Evolutionary conservation across 495 filamentous ascomycete genomes (phyloP), one percentile per base, ranked within the genome.

Genomic region (Zalerion maritima): DNA sequence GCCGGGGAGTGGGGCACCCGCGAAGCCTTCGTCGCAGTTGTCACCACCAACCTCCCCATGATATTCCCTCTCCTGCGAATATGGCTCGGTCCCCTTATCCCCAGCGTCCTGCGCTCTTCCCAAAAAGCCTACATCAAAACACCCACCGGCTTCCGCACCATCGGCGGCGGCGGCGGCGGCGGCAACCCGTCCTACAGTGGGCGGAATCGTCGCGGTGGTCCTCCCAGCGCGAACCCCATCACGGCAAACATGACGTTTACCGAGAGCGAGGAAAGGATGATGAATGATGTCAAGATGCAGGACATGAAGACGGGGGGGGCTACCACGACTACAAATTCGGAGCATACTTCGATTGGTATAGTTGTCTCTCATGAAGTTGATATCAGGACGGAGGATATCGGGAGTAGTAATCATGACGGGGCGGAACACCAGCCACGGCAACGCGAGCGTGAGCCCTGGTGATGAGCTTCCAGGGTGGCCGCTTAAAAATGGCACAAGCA

Each of bases 1-100:
- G 58, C 60, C 8, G 56, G 57, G 14, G 53, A 52, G 22, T 69
- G 63, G 65, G 60, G 60, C 6, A 62, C 60, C 1, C 55, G 65
- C 4, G 65, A 67, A 31, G 57, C 62, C 13, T 67, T 69, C 29
- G 63, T 64, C 24, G 54, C 62, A 8, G 58, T 66, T 4, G 37
- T 67, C 11, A 67, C 57, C 1, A 64, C 58, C 24, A 67, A 67
- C 38, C 50, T 69, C 0, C 65, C 63, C 3, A 64, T 67, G 58
- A 40, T 69, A 8, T 67, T 67, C 52, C 62, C 63, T 19, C 47
- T 67, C 3, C 21, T 66, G 35, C 52, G 56, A 28, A 30, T 34
- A 5, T 65, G 58, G 58, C 43, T 69, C 10, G 38, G 28, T 4
- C 50, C 51, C 0, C n/a, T 54, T 0, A 33, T 64, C 16, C 48